Base-by-base conservation (phyloP, 768 basidiomycete species). In the Agaricus sinodeliciosus region DNA sequence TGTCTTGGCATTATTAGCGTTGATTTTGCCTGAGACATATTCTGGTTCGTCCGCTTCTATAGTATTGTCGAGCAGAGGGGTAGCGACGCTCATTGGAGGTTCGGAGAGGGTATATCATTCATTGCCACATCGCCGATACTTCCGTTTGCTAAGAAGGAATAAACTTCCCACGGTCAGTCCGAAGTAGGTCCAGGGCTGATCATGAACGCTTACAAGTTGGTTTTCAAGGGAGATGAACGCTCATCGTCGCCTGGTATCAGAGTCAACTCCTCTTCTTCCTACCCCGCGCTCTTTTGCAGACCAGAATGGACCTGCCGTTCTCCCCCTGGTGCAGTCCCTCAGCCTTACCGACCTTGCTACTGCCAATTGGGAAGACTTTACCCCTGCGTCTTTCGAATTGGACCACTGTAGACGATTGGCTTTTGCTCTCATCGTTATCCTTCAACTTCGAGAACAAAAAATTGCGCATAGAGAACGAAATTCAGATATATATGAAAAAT, bases 21-120 rank as follows among this genome's bases (percentile, higher is more conserved):
- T 50, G 48, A 70, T 74, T 54, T 68, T 71, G n/a, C 70, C 69
- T 36, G 68, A 60, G 35, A 62, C 69, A 36, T 56, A 60, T 13
- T 63, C 71, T 31, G 67, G 64, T 73, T 92, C 91, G 67, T 95
- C 93, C 27, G 93, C 82, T 65, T 94, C 93, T 51, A 95, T 95
- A 31, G 87, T 89, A 54, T 53, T 53, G 36, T 85, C 77, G 43
- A 91, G 73, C 46, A 91, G 71, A 18, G 88, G 86, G 27, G 82
- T 76, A 26, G 76, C 70, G 48, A 71, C 72, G 68, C 77, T 81
- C 84, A 85, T 86, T 34, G 69, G 65, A 43, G 12, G 37, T 13
- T 39, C 15, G 16, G 37, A 60, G 58, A 43, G 26, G 39, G 4
- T 39, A 18, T 13, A 27, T 22, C 22, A 36, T 16, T 27, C 18